Evolutionary conservation across 1,139 yeast genomes (phyloP).

Genomic region (Diutina sp.): DNA sequence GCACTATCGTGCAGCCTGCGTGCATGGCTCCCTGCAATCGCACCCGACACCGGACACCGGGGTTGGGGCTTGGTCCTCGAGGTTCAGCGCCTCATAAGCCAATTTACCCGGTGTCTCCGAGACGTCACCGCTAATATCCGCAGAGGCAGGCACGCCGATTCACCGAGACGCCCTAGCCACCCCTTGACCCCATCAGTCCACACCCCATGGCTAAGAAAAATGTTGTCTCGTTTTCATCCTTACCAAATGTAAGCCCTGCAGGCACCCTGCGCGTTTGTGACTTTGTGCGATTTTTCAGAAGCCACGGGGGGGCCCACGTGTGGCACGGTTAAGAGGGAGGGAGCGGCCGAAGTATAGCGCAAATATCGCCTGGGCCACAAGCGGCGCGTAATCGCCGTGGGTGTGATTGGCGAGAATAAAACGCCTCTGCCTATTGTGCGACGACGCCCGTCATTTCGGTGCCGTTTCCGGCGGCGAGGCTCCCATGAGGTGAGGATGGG

Average conservation of each 20-base stretch:
- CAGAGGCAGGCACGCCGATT: too few species aligned
- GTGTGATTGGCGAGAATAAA: neutral
- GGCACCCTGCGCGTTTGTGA: neutral
- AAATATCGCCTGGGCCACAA: neutral
- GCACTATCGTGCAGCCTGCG: neutral
- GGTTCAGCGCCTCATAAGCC: too few species aligned
- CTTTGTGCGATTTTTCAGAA: neutral
- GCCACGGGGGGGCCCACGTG: conserved; percentile 3
- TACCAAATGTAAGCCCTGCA: neutral
- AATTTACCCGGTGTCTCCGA: too few species aligned
- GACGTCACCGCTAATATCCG: too few species aligned
- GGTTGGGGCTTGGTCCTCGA: neutral
- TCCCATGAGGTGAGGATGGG: neutral
- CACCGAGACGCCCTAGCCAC: too few species aligned
- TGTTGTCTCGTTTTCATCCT: too few species aligned
- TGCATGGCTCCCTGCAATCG: neutral
- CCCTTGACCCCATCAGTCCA: too few species aligned
- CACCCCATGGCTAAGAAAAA: too few species aligned
- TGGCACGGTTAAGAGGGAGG: neutral
- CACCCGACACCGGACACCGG: neutral
- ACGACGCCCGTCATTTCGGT: neutral
- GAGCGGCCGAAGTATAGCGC: neutral
- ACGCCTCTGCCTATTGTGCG: neutral
- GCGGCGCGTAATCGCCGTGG: neutral
- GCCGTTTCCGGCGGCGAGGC: neutral